These are phyloP conservation scores for Saccharomyces hybrid DNA, from an alignment of 1,139 yeast species.

Conservation along the genomic window DNA sequence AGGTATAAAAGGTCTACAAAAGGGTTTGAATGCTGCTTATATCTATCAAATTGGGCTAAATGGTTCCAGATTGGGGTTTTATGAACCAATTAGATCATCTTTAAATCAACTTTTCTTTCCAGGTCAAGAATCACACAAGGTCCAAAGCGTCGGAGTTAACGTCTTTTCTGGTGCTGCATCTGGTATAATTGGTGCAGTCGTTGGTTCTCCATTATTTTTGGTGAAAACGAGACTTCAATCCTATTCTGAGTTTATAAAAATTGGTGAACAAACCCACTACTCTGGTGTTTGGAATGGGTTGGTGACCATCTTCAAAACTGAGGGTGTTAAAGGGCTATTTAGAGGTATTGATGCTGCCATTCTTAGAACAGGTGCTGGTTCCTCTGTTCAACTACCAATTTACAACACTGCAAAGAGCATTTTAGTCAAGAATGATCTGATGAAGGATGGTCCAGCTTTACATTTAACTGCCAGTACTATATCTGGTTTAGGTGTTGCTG, in stretches of 20 bases:
- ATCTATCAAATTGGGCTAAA: constrained; percentile 82
- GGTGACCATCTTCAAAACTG: constrained; percentile 48
- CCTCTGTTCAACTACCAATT: constrained; percentile 91
- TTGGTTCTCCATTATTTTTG: constrained; percentile 87
- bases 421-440: constrained; percentile 39
- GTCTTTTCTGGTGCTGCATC: constrained; percentile 77
- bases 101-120: constrained; percentile 55
- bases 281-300: constrained; percentile 63
- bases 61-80: constrained; percentile 89
- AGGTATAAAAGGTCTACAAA: constrained; percentile 81
- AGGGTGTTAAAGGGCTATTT: constrained; percentile 73
- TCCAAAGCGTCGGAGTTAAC: constrained; percentile 57
- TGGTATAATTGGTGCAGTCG: constrained; percentile 82
- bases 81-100: constrained; percentile 71
- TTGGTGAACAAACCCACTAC: constrained; percentile 92
- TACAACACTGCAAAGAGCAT: constrained; percentile 70
- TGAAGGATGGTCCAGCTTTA: constrained; percentile 57
- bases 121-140: constrained; percentile 39
- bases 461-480: constrained; percentile 70
- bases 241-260: constrained; percentile 53
- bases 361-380: constrained; percentile 90
- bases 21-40: constrained; percentile 79
- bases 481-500: constrained; percentile 87
- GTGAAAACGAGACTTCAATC: constrained; percentile 97
- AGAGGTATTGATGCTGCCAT: constrained; percentile 95